phyloP scores from a whole-genome alignment of 148 eudicot genomes.

The Fagopyrum esculentum region DNA sequence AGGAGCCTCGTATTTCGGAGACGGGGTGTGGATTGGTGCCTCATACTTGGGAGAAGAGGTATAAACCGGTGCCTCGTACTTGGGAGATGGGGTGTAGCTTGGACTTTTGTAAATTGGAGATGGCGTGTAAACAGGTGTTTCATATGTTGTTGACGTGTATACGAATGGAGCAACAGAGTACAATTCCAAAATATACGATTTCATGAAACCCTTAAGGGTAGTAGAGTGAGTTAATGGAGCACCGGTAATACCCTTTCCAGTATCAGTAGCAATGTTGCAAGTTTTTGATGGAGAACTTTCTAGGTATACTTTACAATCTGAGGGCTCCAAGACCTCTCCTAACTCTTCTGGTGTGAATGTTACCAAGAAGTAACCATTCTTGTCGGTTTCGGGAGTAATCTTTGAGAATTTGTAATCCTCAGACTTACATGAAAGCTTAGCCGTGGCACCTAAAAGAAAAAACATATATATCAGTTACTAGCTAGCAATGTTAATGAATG shows the following conservation, averaged over 20 bases:
- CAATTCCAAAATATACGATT: constrained; percentile 12
- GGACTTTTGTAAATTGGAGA: background rate
- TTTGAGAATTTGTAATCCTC: constrained; percentile 17
- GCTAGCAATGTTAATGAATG: background rate
- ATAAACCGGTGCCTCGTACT: too few species aligned
- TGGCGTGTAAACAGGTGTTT: constrained; percentile 2
- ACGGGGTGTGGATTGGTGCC: too few species aligned
- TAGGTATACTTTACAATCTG: constrained; percentile 20
- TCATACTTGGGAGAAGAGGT: too few species aligned
- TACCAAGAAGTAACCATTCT: constrained; percentile 27
- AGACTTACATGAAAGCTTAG: constrained; percentile 19
- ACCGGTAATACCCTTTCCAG: constrained; percentile 3
- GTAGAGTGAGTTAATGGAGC: constrained; percentile 10
- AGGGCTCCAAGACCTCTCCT: constrained; percentile 18
- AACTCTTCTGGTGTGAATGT: constrained; percentile 26
- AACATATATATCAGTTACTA: background rate
- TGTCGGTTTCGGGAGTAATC: constrained; percentile 22
- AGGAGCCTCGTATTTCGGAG: too few species aligned
- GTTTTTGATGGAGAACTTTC: constrained; percentile 23
- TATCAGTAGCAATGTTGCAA: constrained; percentile 19
- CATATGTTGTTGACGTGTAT: constrained; percentile 1
- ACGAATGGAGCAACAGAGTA: constrained; percentile 17
- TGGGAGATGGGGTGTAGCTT: background rate
- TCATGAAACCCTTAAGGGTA: background rate
- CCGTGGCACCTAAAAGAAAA: constrained; percentile 17